phyloP scores from a whole-genome alignment of 805 yeast species.

The Alloascoidea africana region DNA sequence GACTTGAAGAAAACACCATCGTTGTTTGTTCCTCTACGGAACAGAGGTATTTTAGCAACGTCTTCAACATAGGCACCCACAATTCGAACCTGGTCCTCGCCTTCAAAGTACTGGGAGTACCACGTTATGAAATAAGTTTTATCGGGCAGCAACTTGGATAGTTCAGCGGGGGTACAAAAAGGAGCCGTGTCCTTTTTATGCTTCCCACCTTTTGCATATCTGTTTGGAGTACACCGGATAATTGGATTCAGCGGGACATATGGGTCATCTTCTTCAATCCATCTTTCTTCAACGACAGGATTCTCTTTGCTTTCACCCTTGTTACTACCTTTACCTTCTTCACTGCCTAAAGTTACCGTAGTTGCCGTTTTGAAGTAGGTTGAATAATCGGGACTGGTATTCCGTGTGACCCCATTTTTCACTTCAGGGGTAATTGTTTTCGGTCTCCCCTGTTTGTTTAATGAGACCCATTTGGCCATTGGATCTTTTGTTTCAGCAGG shows the following conservation, averaged over 20 bases:
- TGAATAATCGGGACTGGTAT: slow-evolving; percentile 55
- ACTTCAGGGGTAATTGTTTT: slow-evolving; percentile 64
- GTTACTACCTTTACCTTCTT: slow-evolving; percentile 57
- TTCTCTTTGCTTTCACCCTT: slow-evolving; percentile 45
- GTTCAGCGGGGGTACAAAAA: slow-evolving; percentile 72
- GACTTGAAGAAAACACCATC: slow-evolving; percentile 55
- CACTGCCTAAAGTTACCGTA: slow-evolving; percentile 38
- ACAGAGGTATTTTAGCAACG: too few relatives aligned
- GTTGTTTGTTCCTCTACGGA: too few relatives aligned
- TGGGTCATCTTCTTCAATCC: slow-evolving; percentile 55
- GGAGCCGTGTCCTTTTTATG: slow-evolving; percentile 52
- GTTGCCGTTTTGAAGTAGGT: slow-evolving; percentile 65
- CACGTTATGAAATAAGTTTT: slow-evolving; percentile 65
- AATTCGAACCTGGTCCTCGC: slow-evolving; percentile 41
- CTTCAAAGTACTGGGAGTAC: slow-evolving; percentile 52
- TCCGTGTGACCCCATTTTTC: slow-evolving; percentile 55
- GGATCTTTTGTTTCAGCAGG: slow-evolving; percentile 32
- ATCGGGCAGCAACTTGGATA: slow-evolving; percentile 38
- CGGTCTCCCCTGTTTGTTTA: slow-evolving; percentile 66
- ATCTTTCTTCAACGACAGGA: slow-evolving; percentile 39
- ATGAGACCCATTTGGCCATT: slow-evolving; percentile 67
- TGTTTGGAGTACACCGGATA: slow-evolving; percentile 73
- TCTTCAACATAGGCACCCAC: slow-evolving; percentile 56
- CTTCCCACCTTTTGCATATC: slow-evolving; percentile 47
- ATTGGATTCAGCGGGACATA: slow-evolving; percentile 63